phyloP scores from a whole-genome alignment of 2,329 filamentous ascomycete genomes.

The Monosporascus sp. region DNA sequence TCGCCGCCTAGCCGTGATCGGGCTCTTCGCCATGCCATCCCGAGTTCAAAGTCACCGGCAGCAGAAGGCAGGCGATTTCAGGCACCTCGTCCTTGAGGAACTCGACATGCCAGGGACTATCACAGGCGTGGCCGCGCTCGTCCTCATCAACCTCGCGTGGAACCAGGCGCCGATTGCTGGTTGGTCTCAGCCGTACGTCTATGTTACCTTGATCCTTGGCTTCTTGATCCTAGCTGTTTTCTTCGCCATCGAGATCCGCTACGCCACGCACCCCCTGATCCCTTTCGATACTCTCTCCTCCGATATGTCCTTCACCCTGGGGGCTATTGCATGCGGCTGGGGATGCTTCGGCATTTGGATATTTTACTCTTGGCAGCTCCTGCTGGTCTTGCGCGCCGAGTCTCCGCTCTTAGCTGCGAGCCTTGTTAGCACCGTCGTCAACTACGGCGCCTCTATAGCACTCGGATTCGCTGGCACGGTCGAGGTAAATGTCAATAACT shows the following conservation, averaged over 20 bases:
- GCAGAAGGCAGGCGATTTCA: not conserved
- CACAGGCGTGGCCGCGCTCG: constrained; percentile 42
- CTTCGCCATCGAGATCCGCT: constrained; percentile 42
- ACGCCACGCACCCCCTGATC: constrained; percentile 47
- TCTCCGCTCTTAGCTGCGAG: constrained; percentile 30
- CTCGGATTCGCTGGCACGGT: constrained; percentile 52
- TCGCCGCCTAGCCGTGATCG: constrained; percentile 18
- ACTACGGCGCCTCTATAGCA: constrained; percentile 52
- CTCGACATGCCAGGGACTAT: constrained; percentile 22
- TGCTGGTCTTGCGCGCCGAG: constrained; percentile 35
- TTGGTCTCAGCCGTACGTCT: constrained; percentile 46
- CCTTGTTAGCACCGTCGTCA: constrained; percentile 52
- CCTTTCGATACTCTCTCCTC: constrained; percentile 46
- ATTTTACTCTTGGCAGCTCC: constrained; percentile 46
- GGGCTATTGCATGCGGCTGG: constrained; percentile 49
- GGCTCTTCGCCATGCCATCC: constrained; percentile 12
- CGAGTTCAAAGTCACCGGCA: not conserved
- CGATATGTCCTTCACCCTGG: constrained; percentile 51
- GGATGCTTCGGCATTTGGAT: constrained; percentile 49
- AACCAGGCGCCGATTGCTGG: constrained; percentile 51
- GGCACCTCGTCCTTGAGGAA: constrained; percentile 8
- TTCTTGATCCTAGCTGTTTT: constrained; percentile 43
- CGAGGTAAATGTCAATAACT: constrained; percentile 36
- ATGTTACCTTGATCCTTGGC: constrained; percentile 46
- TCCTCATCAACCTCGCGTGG: constrained; percentile 55